These are phyloP conservation scores for Kodamaea sp. DNA, from an alignment of 1,139 yeast species.

Conservation along the genomic window DNA sequence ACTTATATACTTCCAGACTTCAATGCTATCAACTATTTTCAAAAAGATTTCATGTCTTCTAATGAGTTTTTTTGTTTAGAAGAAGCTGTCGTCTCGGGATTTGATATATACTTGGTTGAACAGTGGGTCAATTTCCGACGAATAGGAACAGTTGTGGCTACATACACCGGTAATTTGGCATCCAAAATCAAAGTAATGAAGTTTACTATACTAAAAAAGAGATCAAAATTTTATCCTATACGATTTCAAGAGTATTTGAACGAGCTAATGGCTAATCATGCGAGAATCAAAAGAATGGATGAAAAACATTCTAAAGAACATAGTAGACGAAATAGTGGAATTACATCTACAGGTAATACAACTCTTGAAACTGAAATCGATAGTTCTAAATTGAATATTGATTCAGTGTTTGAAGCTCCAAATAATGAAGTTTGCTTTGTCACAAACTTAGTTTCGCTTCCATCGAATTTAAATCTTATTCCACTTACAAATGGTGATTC, in stretches of 20 bases:
- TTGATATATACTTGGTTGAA: conserved; percentile 86
- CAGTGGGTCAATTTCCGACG: conserved; percentile 85
- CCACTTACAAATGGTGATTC: conserved; percentile 67
- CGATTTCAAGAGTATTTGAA: conserved; percentile 58
- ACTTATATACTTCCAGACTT: conserved; percentile 50
- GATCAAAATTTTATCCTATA: conserved; percentile 55
- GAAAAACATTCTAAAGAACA: conserved; percentile 9
- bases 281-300: conserved; percentile 41
- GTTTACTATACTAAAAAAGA: conserved; percentile 55
- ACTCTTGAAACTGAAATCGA: background rate
- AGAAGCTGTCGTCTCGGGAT: conserved; percentile 56
- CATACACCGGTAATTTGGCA: conserved; percentile 76
- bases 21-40: conserved; percentile 47
- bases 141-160: conserved; percentile 64
- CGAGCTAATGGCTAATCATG: conserved; percentile 60
- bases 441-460: conserved; percentile 75
- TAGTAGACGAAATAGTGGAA: conserved; percentile 9
- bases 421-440: conserved; percentile 55
- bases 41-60: conserved; percentile 35
- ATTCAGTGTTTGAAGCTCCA: background rate
- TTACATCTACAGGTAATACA: background rate
- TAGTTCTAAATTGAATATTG: conserved; percentile 1
- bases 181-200: conserved; percentile 61
- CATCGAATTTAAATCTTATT: conserved; percentile 68
- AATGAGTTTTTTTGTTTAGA: conserved; percentile 39